Conservation (phyloP, 2,329 filamentous ascomycete species). For the Alternaria ventricosa region DNA sequence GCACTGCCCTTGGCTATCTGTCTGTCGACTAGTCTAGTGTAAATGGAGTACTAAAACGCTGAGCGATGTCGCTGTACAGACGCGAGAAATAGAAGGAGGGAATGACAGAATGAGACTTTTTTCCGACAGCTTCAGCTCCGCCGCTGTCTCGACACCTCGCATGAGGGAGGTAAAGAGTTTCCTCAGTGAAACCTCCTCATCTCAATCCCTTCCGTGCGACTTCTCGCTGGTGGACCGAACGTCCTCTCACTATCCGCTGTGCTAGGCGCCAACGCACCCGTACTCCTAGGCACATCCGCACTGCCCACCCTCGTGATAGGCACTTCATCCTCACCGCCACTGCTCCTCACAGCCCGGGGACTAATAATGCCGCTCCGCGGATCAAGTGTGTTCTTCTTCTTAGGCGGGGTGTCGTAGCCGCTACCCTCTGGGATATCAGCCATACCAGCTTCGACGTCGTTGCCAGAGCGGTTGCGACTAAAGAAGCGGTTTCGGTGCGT, state of each 20-base stretch:
- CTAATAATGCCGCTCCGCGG: conserved; percentile 44
- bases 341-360: conserved; percentile 36
- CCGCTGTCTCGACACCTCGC: not conserved
- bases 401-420: conserved; percentile 21
- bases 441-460: conserved; percentile 55
- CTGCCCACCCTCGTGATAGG: conserved; percentile 1
- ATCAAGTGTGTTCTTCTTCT: conserved; percentile 41
- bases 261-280: conserved; percentile 31
- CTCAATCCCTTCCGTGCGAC: conserved; percentile 42
- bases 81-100: not conserved
- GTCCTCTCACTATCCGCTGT: conserved; percentile 28
- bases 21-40: not conserved
- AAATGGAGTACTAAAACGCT: not conserved
- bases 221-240: conserved; percentile 29
- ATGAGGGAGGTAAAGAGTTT: not conserved
- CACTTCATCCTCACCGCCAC: conserved; percentile 22
- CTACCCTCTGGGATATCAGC: conserved; percentile 53
- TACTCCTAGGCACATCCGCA: conserved; percentile 16
- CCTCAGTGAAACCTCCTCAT: conserved; percentile 39
- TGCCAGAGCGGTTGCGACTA: conserved; percentile 50
- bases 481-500: conserved; percentile 69
- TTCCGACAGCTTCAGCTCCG: not conserved
- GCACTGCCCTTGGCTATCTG: conserved; percentile 7
- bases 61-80: not conserved
- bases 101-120: not conserved